phyloP scores from a whole-genome alignment of 345 rosid species.

The Theobroma cacao region DNA sequence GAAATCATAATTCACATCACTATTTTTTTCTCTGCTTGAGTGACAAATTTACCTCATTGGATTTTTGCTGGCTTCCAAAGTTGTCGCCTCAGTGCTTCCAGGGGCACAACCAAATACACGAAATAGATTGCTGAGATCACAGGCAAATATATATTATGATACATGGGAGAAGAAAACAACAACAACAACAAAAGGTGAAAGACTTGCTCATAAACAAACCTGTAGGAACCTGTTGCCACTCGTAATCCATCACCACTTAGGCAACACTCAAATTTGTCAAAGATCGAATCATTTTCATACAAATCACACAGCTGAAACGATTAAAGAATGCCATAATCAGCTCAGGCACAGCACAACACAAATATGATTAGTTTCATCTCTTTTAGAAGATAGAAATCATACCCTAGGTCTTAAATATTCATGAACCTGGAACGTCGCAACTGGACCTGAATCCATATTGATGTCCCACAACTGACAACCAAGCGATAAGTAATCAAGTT shows the following conservation, averaged over 20 bases:
- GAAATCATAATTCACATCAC: not conserved
- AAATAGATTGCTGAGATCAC: slow-evolving; percentile 72
- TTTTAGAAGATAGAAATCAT: slow-evolving; percentile 16
- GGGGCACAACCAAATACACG: slow-evolving; percentile 83
- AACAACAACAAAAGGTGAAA: slow-evolving; percentile 5
- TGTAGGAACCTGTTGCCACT: slow-evolving; percentile 97
- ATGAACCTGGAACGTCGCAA: slow-evolving; percentile 90
- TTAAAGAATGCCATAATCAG: slow-evolving; percentile 19
- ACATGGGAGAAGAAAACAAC: slow-evolving; percentile 18
- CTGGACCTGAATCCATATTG: slow-evolving; percentile 98
- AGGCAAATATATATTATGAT: slow-evolving; percentile 1
- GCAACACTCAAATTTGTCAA: slow-evolving; percentile 98
- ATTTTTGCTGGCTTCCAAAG: slow-evolving; percentile 97
- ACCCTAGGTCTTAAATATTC: slow-evolving; percentile 93
- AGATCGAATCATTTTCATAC: slow-evolving; percentile 96
- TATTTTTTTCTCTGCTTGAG: not conserved
- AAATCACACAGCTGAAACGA: slow-evolving; percentile 87
- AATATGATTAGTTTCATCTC: not conserved
- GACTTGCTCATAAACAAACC: slow-evolving; percentile 41
- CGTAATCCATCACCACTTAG: slow-evolving; percentile 89
- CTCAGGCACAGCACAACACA: not conserved
- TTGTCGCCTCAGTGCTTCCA: slow-evolving; percentile 76
- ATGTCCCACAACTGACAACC: slow-evolving; percentile 79
- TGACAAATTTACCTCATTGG: slow-evolving; percentile 80
- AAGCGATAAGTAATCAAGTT: slow-evolving; percentile 12